A percentile compares a stretch with the other conserved stretches of the same genome.
These are phyloP conservation scores for Penicillium psychrofluorescens DNA, from an alignment of 495 filamentous ascomycete species.

Conservation along the genomic window DNA sequence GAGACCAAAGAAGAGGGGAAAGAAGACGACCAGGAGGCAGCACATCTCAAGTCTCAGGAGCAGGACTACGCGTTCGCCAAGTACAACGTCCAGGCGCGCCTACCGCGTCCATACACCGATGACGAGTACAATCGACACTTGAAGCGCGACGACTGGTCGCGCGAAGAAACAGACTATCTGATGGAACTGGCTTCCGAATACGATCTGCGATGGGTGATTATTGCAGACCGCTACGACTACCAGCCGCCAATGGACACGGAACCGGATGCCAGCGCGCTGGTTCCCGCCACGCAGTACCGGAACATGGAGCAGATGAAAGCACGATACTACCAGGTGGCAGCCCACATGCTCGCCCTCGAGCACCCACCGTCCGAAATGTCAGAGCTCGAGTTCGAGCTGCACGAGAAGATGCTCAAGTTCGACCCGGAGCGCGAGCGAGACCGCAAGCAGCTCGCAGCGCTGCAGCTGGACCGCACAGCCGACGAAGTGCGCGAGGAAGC, in stretches of 20 bases:
- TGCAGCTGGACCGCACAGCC: slow-evolving; percentile 67
- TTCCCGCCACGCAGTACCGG: slow-evolving; percentile 39
- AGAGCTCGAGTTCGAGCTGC: slow-evolving; percentile 65
- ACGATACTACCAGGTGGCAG: slow-evolving; percentile 80
- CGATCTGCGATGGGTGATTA: slow-evolving; percentile 83
- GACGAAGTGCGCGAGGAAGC: slow-evolving; percentile 91
- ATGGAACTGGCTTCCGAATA: slow-evolving; percentile 65
- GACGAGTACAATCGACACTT: slow-evolving; percentile 77
- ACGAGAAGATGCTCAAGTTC: slow-evolving; percentile 81
- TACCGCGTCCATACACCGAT: slow-evolving; percentile 68
- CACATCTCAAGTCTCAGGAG: slow-evolving; percentile 12
- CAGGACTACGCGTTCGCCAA: slow-evolving; percentile 56
- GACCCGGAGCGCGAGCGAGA: slow-evolving; percentile 65
- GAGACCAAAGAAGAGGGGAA: slow-evolving; percentile 19
- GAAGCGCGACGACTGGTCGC: slow-evolving; percentile 70
- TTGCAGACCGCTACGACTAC: slow-evolving; percentile 88
- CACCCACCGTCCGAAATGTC: slow-evolving; percentile 82
- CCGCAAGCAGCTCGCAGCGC: slow-evolving; percentile 77
- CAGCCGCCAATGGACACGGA: slow-evolving; percentile 39
- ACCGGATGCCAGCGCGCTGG: slow-evolving; percentile 29
- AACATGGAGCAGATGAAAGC: slow-evolving; percentile 87
- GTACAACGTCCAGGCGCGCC: slow-evolving; percentile 70
- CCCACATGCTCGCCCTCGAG: slow-evolving; percentile 75
- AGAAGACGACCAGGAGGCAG: slow-evolving; percentile 22
- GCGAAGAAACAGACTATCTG: slow-evolving; percentile 89